Evolutionary conservation across 371 early-diverging fungal species (phyloP).

Genomic region (Mortierella sp.): DNA sequence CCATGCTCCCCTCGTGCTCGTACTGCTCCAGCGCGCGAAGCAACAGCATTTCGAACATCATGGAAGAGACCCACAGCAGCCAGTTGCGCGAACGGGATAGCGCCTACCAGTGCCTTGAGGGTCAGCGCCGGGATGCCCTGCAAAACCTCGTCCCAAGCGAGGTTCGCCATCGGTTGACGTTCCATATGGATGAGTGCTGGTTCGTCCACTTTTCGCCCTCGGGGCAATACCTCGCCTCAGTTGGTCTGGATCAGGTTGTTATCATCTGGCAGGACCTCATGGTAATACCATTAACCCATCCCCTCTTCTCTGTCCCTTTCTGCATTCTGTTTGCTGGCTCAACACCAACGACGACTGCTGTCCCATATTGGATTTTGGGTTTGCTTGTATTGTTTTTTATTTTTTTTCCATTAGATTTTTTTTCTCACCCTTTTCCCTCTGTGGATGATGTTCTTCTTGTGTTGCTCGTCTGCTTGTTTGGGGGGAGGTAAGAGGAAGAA

Average conservation of each 20-base stretch:
- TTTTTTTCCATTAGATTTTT: neutral
- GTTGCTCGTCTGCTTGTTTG: neutral
- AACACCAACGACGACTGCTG: neutral
- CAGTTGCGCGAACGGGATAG: neutral
- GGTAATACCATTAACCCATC: slow-evolving; percentile 17
- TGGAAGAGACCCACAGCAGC: slow-evolving; percentile 11
- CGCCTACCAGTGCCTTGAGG: neutral
- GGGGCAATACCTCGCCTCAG: slow-evolving; percentile 38
- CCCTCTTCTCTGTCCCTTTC: too few species aligned
- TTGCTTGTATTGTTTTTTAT: neutral
- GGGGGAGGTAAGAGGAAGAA: neutral
- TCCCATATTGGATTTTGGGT: slow-evolving; percentile 1
- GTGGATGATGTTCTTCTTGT: neutral
- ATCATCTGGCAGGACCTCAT: slow-evolving; percentile 35
- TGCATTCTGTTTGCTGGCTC: neutral
- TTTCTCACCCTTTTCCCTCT: neutral
- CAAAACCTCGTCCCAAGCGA: slow-evolving; percentile 24
- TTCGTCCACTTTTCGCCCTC: slow-evolving; percentile 49
- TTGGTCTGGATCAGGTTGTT: slow-evolving; percentile 32
- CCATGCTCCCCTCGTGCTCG: slow-evolving; percentile 19
- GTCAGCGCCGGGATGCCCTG: slow-evolving; percentile 15
- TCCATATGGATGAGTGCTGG: slow-evolving; percentile 52
- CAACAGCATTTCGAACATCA: slow-evolving; percentile 24
- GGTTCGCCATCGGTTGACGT: slow-evolving; percentile 30
- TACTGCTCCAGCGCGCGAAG: slow-evolving; percentile 39